Conservation (phyloP, 1,139 yeast genomes). For the Magnusiomyces sp. region DNA sequence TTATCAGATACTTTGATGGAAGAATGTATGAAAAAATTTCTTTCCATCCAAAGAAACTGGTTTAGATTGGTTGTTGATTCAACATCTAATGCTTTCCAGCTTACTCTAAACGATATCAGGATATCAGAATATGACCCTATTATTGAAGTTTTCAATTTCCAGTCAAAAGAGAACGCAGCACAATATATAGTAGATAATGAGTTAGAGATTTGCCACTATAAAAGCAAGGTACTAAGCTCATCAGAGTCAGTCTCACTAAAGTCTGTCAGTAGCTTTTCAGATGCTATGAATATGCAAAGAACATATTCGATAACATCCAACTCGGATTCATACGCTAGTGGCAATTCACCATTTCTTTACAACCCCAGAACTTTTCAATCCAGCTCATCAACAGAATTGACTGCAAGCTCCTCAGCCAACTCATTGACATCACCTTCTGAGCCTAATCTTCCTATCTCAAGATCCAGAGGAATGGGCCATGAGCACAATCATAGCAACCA, state of each 20-base stretch:
- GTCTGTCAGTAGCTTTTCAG: too few relatives aligned
- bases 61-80: constrained; percentile 24
- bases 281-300: not conserved
- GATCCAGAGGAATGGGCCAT: too few relatives aligned
- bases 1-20: constrained; percentile 22
- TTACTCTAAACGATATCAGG: constrained; percentile 10
- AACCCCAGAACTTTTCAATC: not conserved
- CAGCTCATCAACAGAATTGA: not conserved
- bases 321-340: not conserved
- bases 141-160: constrained; percentile 3
- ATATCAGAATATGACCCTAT: constrained; percentile 8
- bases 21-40: constrained; percentile 18
- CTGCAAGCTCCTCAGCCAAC: too few relatives aligned
- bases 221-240: too few relatives aligned
- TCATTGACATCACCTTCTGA: too few relatives aligned
- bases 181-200: not conserved
- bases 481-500: too few relatives aligned
- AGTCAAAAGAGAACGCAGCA: not conserved
- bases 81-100: constrained; percentile 19
- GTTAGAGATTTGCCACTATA: not conserved
- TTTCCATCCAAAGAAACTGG: constrained; percentile 25
- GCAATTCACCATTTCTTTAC: not conserved
- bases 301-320: not conserved
- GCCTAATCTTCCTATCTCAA: too few relatives aligned
- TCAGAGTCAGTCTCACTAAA: too few relatives aligned